Percentiles rank a stretch among this genome's conserved stretches.
phyloP scores from a whole-genome alignment of 257 asterid species.

The Parsonsia alboflavescens region DNA sequence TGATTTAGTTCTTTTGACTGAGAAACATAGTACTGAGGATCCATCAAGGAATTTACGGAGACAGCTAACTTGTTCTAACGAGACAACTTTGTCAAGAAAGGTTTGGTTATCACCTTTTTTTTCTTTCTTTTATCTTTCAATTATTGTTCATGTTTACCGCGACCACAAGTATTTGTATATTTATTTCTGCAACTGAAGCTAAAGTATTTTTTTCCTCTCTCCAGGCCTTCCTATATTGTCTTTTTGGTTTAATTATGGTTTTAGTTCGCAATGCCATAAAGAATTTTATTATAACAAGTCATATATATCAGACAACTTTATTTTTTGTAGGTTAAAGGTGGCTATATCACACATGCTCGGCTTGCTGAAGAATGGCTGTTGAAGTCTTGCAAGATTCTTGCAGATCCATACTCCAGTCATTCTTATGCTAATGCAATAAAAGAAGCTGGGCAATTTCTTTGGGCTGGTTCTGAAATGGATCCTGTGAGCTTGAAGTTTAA shows the following conservation, averaged over 20 bases:
- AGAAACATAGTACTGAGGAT: constrained; percentile 35
- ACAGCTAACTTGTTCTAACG: constrained; percentile 32
- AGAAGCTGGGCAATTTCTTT: constrained; percentile 83
- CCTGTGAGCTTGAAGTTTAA: constrained; percentile 45
- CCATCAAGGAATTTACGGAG: constrained; percentile 31
- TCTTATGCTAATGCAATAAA: constrained; percentile 57
- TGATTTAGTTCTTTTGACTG: constrained; percentile 48
- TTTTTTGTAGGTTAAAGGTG: constrained; percentile 64
- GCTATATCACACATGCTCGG: constrained; percentile 45
- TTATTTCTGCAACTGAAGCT: not conserved
- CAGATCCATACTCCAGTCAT: constrained; percentile 53
- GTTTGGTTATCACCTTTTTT: constrained; percentile 27
- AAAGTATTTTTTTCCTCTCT: not conserved
- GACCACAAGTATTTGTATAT: not conserved
- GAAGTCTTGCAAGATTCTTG: constrained; percentile 53
- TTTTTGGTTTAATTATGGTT: not conserved
- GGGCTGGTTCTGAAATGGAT: constrained; percentile 98
- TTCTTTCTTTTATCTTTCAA: not conserved
- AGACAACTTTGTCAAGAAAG: constrained; percentile 59
- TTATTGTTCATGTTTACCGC: not conserved
- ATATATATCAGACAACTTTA: constrained; percentile 6
- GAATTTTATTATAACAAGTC: not conserved
- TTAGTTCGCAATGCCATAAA: not conserved
- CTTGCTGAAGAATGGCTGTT: constrained; percentile 85
- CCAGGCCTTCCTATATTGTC: not conserved